Evolutionary conservation across 1,284 basidiomycete species (phyloP).

Genomic region (Sporisorium reilianum): DNA sequence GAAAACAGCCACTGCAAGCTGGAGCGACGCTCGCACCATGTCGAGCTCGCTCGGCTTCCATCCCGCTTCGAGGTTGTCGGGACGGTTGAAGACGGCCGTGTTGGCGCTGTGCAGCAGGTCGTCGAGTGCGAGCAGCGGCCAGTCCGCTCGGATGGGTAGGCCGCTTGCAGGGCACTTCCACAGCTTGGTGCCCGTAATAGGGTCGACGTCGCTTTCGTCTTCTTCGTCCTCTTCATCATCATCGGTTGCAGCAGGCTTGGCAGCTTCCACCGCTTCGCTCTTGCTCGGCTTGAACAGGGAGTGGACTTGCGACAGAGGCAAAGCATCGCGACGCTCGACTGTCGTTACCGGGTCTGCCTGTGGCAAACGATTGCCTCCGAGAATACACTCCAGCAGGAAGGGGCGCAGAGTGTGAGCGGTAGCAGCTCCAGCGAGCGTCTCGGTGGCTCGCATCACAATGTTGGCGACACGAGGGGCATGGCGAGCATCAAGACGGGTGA

Average conservation of each 20-base stretch:
- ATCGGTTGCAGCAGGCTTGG: conserved; percentile 64
- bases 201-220: conserved; percentile 50
- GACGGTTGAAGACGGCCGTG: conserved; percentile 72
- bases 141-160: conserved; percentile 79
- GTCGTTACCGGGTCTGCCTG: background rate
- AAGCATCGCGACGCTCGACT: conserved; percentile 6
- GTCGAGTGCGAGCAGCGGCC: conserved; percentile 80
- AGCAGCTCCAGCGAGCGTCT: conserved; percentile 5
- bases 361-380: conserved; percentile 24
- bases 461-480: conserved; percentile 24
- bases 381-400: conserved; percentile 26
- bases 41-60: conserved; percentile 87
- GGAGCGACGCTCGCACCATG: conserved; percentile 78
- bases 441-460: conserved; percentile 11
- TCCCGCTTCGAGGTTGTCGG: conserved; percentile 77
- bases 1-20: conserved; percentile 73
- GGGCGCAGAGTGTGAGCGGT: conserved; percentile 17
- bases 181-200: conserved; percentile 70
- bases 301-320: conserved; percentile 25
- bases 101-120: conserved; percentile 76
- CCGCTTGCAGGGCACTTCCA: conserved; percentile 69
- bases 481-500: conserved; percentile 28
- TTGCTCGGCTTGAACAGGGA: conserved; percentile 17
- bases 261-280: conserved; percentile 2
- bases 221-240: conserved; percentile 32